Conservation (phyloP, 768 basidiomycete genomes). For the Mycena epipterygia region DNA sequence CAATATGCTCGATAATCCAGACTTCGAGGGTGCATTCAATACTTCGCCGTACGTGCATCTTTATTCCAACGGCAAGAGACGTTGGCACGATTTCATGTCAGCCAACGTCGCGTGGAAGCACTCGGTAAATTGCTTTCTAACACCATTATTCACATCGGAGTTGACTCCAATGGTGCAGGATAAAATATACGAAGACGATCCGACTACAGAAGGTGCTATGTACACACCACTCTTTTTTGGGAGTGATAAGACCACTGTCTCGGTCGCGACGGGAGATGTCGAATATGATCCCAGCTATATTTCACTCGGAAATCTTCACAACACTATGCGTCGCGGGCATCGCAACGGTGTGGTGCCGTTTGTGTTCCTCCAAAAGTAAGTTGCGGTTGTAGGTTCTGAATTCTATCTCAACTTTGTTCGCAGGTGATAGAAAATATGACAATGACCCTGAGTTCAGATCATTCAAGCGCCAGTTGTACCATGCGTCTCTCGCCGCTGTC, state of each 20-base stretch:
- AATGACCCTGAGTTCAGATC: slow-evolving; percentile 24
- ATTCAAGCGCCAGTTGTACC: slow-evolving; percentile 39
- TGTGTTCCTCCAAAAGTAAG: slow-evolving; percentile 47
- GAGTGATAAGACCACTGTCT: slow-evolving; percentile 45
- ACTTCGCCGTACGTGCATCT: slow-evolving; percentile 44
- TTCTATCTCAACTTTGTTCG: no score
- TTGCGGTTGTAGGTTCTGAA: no score
- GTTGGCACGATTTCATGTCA: slow-evolving; percentile 54
- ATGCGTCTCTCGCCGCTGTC: slow-evolving; percentile 19
- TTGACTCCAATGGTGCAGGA: slow-evolving; percentile 7
- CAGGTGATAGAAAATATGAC: slow-evolving; percentile 29
- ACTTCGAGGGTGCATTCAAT: slow-evolving; percentile 52
- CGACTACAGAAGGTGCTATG: slow-evolving; percentile 13
- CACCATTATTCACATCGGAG: no score
- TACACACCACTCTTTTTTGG: slow-evolving; percentile 37
- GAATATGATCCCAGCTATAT: slow-evolving; percentile 43
- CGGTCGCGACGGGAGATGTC: slow-evolving; percentile 39
- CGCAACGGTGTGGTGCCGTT: slow-evolving; percentile 39
- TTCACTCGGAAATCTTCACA: slow-evolving; percentile 39
- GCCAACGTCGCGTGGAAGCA: slow-evolving; percentile 58
- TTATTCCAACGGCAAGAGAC: slow-evolving; percentile 39
- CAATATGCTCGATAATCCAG: slow-evolving; percentile 49
- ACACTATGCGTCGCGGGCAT: slow-evolving; percentile 40
- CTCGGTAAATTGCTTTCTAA: slow-evolving; percentile 45
- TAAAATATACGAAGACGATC: slow-evolving; percentile 23